A percentile compares a stretch with the other conserved stretches of the same genome.
phyloP scores from a whole-genome alignment of 495 filamentous ascomycete genomes.

The Parachaetomium inaequale region DNA sequence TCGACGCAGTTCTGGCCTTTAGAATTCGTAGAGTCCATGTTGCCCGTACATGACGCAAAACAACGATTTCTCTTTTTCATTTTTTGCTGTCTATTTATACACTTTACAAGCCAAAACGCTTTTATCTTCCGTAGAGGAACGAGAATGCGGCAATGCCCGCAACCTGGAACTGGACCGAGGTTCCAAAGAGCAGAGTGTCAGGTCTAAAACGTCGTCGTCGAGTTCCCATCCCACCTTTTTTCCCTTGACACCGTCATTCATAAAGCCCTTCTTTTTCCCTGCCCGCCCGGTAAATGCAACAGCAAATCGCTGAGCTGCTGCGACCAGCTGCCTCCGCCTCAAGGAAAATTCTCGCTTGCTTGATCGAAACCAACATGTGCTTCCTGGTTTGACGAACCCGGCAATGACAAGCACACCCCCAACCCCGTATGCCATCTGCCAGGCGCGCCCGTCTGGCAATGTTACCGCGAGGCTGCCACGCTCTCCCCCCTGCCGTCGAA shows the following conservation, averaged over 20 bases:
- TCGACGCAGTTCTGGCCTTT: too few relatives aligned
- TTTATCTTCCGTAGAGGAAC: constrained; percentile 29
- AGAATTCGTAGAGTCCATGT: too few relatives aligned
- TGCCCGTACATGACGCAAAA: not conserved
- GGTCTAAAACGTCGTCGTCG: constrained; percentile 17
- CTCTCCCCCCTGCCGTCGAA: not conserved
- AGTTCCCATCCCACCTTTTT: constrained; percentile 5
- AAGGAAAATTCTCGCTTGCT: not conserved
- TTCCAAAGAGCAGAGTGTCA: constrained; percentile 19
- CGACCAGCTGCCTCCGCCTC: not conserved
- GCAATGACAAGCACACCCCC: not conserved
- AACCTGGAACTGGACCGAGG: constrained; percentile 4
- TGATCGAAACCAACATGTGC: not conserved
- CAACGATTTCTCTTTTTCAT: constrained; percentile 24
- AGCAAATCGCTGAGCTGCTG: not conserved
- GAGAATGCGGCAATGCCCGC: not conserved
- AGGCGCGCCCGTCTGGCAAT: not conserved
- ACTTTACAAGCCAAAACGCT: constrained; percentile 23
- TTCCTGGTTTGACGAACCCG: not conserved
- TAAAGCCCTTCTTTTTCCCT: constrained; percentile 1
- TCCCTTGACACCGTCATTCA: constrained; percentile 16
- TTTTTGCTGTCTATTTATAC: constrained; percentile 29
- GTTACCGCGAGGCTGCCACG: not conserved
- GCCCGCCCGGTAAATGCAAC: constrained; percentile 17
- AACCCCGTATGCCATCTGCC: not conserved